Evolutionary conservation across 139 green algal genomes (phyloP), one percentile per base, ranked within the genome.

Genomic region (Coccomyxa sp.): DNA sequence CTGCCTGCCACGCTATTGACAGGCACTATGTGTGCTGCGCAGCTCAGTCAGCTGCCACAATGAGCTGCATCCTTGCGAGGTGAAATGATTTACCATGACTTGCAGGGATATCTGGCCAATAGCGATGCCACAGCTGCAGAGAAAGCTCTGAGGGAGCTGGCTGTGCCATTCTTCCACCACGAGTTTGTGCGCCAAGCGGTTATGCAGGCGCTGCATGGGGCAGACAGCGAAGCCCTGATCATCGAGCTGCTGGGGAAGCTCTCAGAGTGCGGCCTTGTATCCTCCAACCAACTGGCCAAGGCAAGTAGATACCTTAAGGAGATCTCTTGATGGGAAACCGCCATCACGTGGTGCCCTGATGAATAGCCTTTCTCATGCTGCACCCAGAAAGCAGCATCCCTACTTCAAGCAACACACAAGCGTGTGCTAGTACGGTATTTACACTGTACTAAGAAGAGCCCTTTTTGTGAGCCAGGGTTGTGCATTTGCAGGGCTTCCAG

Each of bases 161-260:
- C 69, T 8, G 80, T 93, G 50, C 89, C 89, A 38, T 95, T 94
- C 81, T 95, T 93, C 88, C 90, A 95, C 81, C 92, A 96, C 71
- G 89, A 96, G 81, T 73, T 93, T 18, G 91, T 92, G 18, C 92
- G 92, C 84, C 91, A 93, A 82, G 90, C 84, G n/a, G 24, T 92
- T 37, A 71, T 90, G 39, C 72, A 81, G 71, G 85, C 77, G 71
- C 82, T 92, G 75, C 87, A 90, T 2, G 76, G 81, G 4, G 68
- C 50, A 39, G 54, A 12, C 16, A 37, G 77, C 6, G 39, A 74
- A 71, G 79, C 22, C 31, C 39, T 82, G 1, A 72, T 92, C 31
- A 71, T 95, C 2, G 81, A 39, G 9, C 90, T 97, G 78, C 87
- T 96, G 41, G 72, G 39, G 34, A 76, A 78, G 41, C 84, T 96